Evolutionary conservation across 2,329 filamentous ascomycete genomes (phyloP), one percentile per base, ranked within the genome.

Genomic region (Colletotrichum godetiae): DNA sequence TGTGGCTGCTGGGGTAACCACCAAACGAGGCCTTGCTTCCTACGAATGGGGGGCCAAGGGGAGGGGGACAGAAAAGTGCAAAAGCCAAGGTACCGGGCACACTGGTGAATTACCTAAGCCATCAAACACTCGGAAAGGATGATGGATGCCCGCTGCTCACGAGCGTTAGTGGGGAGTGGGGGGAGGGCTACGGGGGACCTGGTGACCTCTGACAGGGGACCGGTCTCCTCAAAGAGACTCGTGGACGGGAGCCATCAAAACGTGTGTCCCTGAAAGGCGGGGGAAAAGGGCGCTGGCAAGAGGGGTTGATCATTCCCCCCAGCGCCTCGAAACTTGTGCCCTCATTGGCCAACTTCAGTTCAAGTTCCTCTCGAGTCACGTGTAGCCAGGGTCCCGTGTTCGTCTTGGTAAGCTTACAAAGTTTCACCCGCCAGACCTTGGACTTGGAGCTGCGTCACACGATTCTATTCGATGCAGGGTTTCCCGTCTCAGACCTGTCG

Each of bases 1-100:
- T 73, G 71, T 56, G 59, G 71, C 71, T 73, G 71, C 71, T 61
- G 60, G 67, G 71, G 71, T 66, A 22, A 71, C 67, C 46, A 61
- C 19, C 19, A 60, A 24, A 24, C 46, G 56, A 56, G 46, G 27
- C 56, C 37, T 42, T 42, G 35, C 35, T 42, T 42, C 13, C 10
- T 35, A 35, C 33, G 10, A 15, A 42, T 42, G 13, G 35, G 35
- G 35, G 35, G 35, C 35, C 35, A 42, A 13, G 15, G 37, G 37
- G 37, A 19, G 5, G 37, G 37, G 13, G 19, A n/a, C 42, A 49
- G 22, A 22, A 49, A 49, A 7, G 19, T 3, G 42, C 19, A 49
- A 49, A 22, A 22, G 42, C 10, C 5, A 49, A 49, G 8, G 42
- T 49, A 49, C 42, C 15, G 8, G 42, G 7, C 42, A 49, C 19